Percentiles rank a stretch among this genome's conserved stretches.
These are phyloP conservation scores for Scolecobasidium constrictum DNA, from an alignment of 2,329 filamentous ascomycete species.

Conservation along the genomic window DNA sequence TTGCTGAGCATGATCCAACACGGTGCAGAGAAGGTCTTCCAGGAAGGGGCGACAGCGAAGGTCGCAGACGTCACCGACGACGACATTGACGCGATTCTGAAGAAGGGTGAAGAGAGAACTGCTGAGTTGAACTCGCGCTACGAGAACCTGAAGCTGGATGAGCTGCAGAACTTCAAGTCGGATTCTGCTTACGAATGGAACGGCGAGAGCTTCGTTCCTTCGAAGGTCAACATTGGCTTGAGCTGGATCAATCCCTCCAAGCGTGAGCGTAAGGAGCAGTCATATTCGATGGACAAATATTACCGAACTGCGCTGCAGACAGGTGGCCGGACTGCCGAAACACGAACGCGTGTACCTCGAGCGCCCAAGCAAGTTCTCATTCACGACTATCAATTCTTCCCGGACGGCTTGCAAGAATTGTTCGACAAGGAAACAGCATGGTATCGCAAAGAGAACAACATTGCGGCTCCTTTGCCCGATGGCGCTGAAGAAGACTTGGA, in stretches of 20 bases:
- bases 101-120: slow-evolving; percentile 78
- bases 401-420: slow-evolving; percentile 68
- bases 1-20: slow-evolving; percentile 97
- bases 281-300: slow-evolving; percentile 98
- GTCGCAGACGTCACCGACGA: slow-evolving; percentile 60
- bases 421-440: slow-evolving; percentile 95
- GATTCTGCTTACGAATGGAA: slow-evolving; percentile 99
- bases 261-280: slow-evolving; percentile 95
- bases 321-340: slow-evolving; percentile 64
- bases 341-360: slow-evolving; percentile 90
- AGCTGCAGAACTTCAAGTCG: slow-evolving; percentile 93
- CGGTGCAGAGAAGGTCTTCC: slow-evolving; percentile 90
- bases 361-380: slow-evolving; percentile 86
- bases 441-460: slow-evolving; percentile 91
- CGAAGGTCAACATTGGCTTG: slow-evolving; percentile 74
- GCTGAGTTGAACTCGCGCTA: slow-evolving; percentile 87
- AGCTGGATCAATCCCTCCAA: slow-evolving; percentile 98
- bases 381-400: slow-evolving; percentile 97
- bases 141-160: slow-evolving; percentile 92
- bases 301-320: slow-evolving; percentile 86
- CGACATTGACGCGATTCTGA: slow-evolving; percentile 81
- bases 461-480: slow-evolving; percentile 84
- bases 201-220: slow-evolving; percentile 84
- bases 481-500: slow-evolving; percentile 79
- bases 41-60: slow-evolving; percentile 44